Percentiles rank a stretch among this genome's conserved stretches.
Evolutionary conservation across 257 asterid species (phyloP).

Genomic region (Mitragyna speciosa): DNA sequence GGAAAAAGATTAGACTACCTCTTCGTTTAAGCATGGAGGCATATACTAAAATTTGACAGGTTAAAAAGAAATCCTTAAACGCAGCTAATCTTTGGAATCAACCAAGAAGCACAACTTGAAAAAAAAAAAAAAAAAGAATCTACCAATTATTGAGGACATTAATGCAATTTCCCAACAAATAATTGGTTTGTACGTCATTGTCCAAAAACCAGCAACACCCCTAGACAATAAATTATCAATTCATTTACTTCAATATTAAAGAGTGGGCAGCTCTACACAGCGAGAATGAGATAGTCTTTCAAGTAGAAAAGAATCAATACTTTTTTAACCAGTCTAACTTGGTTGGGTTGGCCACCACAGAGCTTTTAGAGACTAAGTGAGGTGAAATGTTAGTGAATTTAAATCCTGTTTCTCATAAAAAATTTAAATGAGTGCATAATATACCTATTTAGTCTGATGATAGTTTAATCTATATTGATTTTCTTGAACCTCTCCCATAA

Average conservation of each 20-base stretch:
- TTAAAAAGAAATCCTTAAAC: neutral
- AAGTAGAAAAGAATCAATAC: neutral
- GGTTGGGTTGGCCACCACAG: too few relatives aligned
- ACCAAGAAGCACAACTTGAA: neutral
- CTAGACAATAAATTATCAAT: constrained; percentile 4
- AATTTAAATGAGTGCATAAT: too few relatives aligned
- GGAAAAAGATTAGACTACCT: neutral
- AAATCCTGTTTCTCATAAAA: too few relatives aligned
- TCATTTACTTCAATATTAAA: constrained; percentile 6
- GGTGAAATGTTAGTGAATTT: too few relatives aligned
- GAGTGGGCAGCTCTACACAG: constrained; percentile 1
- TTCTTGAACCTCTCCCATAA: too few relatives aligned
- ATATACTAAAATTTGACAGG: neutral
- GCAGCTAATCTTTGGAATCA: neutral
- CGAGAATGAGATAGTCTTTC: constrained; percentile 7
- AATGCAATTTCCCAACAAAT: neutral
- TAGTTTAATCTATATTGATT: too few relatives aligned
- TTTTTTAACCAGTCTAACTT: too few relatives aligned
- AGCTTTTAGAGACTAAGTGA: too few relatives aligned
- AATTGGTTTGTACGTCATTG: constrained; percentile 17
- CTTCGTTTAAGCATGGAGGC: constrained; percentile 12
- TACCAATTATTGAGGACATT: neutral
- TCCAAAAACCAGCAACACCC: constrained; percentile 21
- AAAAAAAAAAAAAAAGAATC: neutral
- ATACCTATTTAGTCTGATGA: too few relatives aligned